Evolutionary conservation across 805 yeast genomes (phyloP).

Genomic region (Kurtzmaniella fragi): DNA sequence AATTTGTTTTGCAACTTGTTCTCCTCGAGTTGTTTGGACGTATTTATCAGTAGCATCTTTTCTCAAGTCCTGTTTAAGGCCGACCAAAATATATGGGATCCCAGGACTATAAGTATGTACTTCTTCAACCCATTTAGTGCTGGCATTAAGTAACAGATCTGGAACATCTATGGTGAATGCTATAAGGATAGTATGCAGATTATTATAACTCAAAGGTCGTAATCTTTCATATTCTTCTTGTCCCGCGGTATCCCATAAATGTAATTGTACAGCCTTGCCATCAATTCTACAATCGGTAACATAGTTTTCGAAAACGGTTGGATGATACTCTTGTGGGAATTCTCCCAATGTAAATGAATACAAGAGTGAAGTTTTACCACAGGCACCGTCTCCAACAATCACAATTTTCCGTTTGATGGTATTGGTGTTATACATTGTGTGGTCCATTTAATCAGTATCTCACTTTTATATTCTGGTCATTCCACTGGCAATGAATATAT

Average conservation of each 20-base stretch:
- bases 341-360: slow-evolving; percentile 90
- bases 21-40: slow-evolving; percentile 58
- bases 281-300: slow-evolving; percentile 93
- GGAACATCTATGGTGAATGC: slow-evolving; percentile 84
- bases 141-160: slow-evolving; percentile 79
- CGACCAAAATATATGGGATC: slow-evolving; percentile 74
- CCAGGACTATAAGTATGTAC: slow-evolving; percentile 75
- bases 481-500: too few relatives aligned
- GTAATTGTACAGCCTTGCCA: slow-evolving; percentile 83
- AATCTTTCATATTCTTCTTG: slow-evolving; percentile 92
- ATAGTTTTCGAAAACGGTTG: slow-evolving; percentile 91
- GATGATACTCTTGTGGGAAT: slow-evolving; percentile 88
- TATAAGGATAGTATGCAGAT: slow-evolving; percentile 79
- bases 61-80: slow-evolving; percentile 79
- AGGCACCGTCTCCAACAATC: slow-evolving; percentile 83
- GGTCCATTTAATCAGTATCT: too few relatives aligned
- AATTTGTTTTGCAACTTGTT: slow-evolving; percentile 64
- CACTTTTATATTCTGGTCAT: too few relatives aligned
- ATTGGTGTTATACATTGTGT: slow-evolving; percentile 16
- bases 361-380: slow-evolving; percentile 47
- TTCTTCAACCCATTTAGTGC: slow-evolving; percentile 83
- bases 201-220: slow-evolving; percentile 81
- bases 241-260: slow-evolving; percentile 96
- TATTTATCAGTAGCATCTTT: slow-evolving; percentile 35
- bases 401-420: slow-evolving; percentile 61